phyloP scores from a whole-genome alignment of 2,329 filamentous ascomycete species.

The Aureobasidium sp. region DNA sequence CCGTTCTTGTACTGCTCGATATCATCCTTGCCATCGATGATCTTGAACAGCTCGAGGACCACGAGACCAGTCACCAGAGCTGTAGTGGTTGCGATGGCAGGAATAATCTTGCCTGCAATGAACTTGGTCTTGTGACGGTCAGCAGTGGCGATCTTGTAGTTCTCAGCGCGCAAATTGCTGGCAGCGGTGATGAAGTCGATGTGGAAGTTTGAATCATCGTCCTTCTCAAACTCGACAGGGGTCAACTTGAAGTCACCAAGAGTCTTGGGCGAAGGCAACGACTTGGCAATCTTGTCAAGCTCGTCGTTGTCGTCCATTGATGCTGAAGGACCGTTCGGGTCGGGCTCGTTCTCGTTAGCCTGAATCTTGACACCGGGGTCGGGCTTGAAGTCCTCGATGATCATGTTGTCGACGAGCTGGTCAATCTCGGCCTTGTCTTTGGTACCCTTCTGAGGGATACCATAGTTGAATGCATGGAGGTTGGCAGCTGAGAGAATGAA shows the following conservation, averaged over 20 bases:
- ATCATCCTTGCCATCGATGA: constrained; percentile 91
- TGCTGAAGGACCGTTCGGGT: constrained; percentile 64
- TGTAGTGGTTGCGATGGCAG: constrained; percentile 94
- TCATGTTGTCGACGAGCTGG: constrained; percentile 81
- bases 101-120: constrained; percentile 98
- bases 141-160: constrained; percentile 91
- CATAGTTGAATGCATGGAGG: constrained; percentile 95
- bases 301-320: constrained; percentile 64
- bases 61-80: constrained; percentile 92
- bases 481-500: constrained; percentile 87
- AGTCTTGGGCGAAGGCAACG: constrained; percentile 70
- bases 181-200: constrained; percentile 98
- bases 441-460: constrained; percentile 76
- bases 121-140: constrained; percentile 99
- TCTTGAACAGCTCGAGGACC: constrained; percentile 89
- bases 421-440: constrained; percentile 63
- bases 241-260: constrained; percentile 82
- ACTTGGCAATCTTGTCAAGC: constrained; percentile 62
- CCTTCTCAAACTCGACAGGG: constrained; percentile 96
- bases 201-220: constrained; percentile 95
- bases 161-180: constrained; percentile 92
- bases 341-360: constrained; percentile 88
- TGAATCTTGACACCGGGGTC: constrained; percentile 93
- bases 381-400: constrained; percentile 89
- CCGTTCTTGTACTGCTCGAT: constrained; percentile 99